Percentiles rank a stretch among this genome's conserved stretches.
Conservation (phyloP, 768 basidiomycete species). For the Collybia sp. region DNA sequence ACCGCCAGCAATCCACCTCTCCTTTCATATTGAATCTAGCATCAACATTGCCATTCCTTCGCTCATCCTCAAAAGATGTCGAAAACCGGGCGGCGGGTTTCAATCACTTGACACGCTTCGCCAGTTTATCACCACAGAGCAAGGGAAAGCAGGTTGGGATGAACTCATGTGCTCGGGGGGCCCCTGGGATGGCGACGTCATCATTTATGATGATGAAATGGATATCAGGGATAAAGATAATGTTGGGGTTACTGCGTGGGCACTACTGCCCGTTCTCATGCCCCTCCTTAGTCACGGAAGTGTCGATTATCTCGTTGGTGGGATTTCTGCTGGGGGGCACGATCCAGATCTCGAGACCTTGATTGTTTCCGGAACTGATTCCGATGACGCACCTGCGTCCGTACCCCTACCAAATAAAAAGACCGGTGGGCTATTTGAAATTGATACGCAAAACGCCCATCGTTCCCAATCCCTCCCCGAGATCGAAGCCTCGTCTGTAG, state of each 20-base stretch:
- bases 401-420: constrained; percentile 20
- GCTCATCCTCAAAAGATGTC: constrained; percentile 82
- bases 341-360: constrained; percentile 51
- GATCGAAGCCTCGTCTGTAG: constrained; percentile 43
- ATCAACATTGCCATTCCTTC: constrained; percentile 88
- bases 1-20: constrained; percentile 58
- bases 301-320: constrained; percentile 70
- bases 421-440: constrained; percentile 58
- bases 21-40: constrained; percentile 61
- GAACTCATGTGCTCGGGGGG: constrained; percentile 41
- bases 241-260: constrained; percentile 59
- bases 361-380: constrained; percentile 41
- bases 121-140: constrained; percentile 79
- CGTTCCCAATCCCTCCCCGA: constrained; percentile 51
- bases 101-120: constrained; percentile 64
- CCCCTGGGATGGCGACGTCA: constrained; percentile 70
- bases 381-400: constrained; percentile 14
- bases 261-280: constrained; percentile 57
- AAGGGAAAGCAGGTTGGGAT: constrained; percentile 72
- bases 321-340: constrained; percentile 56
- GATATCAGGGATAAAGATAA: constrained; percentile 58
- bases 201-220: constrained; percentile 79
- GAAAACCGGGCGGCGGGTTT: constrained; percentile 66
- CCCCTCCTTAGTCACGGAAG: constrained; percentile 52
- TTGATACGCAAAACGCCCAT: constrained; percentile 54